These are phyloP conservation scores for Backusella sp. DNA, from an alignment of 192 early-diverging fungal genomes.

Conservation along the genomic window DNA sequence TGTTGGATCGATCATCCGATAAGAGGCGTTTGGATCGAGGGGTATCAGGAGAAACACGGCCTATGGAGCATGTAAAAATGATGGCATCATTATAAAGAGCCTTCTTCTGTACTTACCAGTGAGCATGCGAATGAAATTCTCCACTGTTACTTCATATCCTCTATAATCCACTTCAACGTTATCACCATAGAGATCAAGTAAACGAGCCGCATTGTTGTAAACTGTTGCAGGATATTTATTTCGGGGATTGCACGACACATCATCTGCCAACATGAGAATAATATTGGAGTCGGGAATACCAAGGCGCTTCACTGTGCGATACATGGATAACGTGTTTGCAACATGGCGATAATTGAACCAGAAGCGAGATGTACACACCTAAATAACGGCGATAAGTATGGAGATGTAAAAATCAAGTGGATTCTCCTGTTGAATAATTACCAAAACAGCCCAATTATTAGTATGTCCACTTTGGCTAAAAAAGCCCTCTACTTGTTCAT, in stretches of 20 bases:
- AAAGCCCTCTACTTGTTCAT: conserved; percentile 49
- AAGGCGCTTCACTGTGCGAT: conserved; percentile 95
- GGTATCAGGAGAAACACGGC: conserved; percentile 80
- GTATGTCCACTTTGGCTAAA: conserved; percentile 72
- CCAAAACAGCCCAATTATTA: conserved; percentile 99
- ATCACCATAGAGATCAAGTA: conserved; percentile 90
- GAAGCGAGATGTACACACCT: conserved; percentile 96
- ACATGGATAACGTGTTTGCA: conserved; percentile 97
- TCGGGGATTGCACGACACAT: conserved; percentile 97
- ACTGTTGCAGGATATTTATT: conserved; percentile 92
- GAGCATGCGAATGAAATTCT: conserved; percentile 95
- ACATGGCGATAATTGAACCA: conserved; percentile 99
- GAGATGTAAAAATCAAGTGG: not conserved
- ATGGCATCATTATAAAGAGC: not conserved
- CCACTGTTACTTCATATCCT: conserved; percentile 98
- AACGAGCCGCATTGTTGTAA: conserved; percentile 81
- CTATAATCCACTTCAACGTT: conserved; percentile 99
- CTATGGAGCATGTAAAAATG: conserved; percentile 34
- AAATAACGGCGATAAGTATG: not conserved
- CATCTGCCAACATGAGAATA: conserved; percentile 99
- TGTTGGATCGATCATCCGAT: conserved; percentile 94
- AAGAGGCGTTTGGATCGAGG: conserved; percentile 93
- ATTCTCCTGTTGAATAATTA: conserved; percentile 31
- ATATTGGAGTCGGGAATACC: conserved; percentile 99
- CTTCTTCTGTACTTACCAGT: conserved; percentile 57